phyloP scores from a whole-genome alignment of 1,139 yeast species.

The Pichia norvegensis region DNA sequence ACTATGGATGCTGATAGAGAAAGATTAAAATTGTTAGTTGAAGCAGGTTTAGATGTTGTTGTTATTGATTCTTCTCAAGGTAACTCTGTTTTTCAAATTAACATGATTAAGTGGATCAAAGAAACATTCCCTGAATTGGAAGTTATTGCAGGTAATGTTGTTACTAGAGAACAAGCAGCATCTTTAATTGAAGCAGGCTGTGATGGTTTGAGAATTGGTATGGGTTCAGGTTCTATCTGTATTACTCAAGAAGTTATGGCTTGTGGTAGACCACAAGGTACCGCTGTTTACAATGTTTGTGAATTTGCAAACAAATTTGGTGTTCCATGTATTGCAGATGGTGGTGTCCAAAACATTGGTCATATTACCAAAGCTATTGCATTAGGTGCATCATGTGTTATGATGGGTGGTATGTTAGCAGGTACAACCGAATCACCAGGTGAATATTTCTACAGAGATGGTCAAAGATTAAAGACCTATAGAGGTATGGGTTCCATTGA shows the following conservation, averaged over 20 bases:
- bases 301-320: conserved; percentile 87
- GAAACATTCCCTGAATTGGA: conserved; percentile 67
- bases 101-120: conserved; percentile 91
- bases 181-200: conserved; percentile 92
- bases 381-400: conserved; percentile 92
- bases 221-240: conserved; percentile 99
- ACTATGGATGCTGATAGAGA: conserved; percentile 83
- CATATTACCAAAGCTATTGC: conserved; percentile 96
- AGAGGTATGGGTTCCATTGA: conserved; percentile 99
- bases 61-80: conserved; percentile 96
- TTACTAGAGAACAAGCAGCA: conserved; percentile 98
- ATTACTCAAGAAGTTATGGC: conserved; percentile 99
- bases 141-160: conserved; percentile 97
- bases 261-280: conserved; percentile 99
- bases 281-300: conserved; percentile 83
- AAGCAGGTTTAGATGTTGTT: conserved; percentile 96
- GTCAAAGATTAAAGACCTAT: conserved; percentile 93
- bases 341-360: conserved; percentile 98
- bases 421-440: conserved; percentile 99
- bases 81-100: conserved; percentile 87
- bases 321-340: conserved; percentile 97
- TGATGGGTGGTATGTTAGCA: conserved; percentile 99
- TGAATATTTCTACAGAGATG: conserved; percentile 94
- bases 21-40: conserved; percentile 78
- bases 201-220: conserved; percentile 97